These are phyloP conservation scores for Hypoxylon sp. DNA, from an alignment of 2,329 filamentous ascomycete species.

Conservation along the genomic window DNA sequence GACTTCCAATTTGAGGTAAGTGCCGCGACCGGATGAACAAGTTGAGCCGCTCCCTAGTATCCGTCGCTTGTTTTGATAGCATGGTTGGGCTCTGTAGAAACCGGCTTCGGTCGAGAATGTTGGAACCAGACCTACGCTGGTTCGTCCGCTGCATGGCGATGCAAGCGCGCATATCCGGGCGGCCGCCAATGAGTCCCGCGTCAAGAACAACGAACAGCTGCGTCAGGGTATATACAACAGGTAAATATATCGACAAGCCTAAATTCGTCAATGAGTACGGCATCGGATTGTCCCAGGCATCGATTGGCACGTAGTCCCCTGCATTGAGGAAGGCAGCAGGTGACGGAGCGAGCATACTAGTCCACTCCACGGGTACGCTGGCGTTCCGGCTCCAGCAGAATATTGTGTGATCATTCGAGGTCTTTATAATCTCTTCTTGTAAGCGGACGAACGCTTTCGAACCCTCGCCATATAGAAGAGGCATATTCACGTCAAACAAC, in stretches of 20 bases:
- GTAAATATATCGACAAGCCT: constrained; percentile 25
- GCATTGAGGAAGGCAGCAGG: constrained; percentile 26
- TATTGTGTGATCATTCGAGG: constrained; percentile 45
- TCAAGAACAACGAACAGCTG: constrained; percentile 26
- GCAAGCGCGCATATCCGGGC: constrained; percentile 24
- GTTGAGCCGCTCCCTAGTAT: constrained; percentile 24
- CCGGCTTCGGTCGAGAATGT: constrained; percentile 23
- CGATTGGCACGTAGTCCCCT: constrained; percentile 37
- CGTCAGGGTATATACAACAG: constrained; percentile 27
- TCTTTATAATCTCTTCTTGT: constrained; percentile 47
- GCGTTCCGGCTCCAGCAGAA: constrained; percentile 44
- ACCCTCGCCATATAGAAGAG: constrained; percentile 50
- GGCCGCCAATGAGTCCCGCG: constrained; percentile 6
- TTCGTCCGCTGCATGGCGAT: constrained; percentile 34
- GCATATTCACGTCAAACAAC: constrained; percentile 49
- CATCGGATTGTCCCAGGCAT: constrained; percentile 26
- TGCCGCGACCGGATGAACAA: constrained; percentile 28
- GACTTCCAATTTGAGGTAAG: not conserved
- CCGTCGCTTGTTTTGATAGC: constrained; percentile 24
- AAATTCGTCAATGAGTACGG: constrained; percentile 32
- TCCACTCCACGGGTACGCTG: constrained; percentile 15
- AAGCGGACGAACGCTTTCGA: constrained; percentile 41
- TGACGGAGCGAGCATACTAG: constrained; percentile 30
- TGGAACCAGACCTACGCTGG: constrained; percentile 19
- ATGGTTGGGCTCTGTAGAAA: constrained; percentile 14